Base-by-base conservation (phyloP, 352 stramenopile species). In the Phytophthora cactorum region DNA sequence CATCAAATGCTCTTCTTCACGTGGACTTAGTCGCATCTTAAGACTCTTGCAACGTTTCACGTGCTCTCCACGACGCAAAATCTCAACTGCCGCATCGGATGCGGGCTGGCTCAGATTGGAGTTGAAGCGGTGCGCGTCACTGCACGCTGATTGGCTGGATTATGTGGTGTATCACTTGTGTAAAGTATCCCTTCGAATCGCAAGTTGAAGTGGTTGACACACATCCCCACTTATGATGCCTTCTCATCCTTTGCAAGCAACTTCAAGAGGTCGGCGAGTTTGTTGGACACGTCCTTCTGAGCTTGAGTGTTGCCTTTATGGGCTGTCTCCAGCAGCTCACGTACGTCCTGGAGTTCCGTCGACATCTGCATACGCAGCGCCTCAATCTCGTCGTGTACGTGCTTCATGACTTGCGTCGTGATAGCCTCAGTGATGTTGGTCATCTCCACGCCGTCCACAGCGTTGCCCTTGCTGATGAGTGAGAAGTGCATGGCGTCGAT, bases 1-100 rank as follows among this genome's bases (percentile, higher is more conserved):
- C 72, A 82, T 52, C 72, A 92, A 66, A 57, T 92, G 84, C 25
- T 92, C 84, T 77, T 88, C 77, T 77, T 92, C 84, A 0, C 84
- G 78, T 17, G 84, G 84, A 70, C 75, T 90, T 10, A 92, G 70
- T 5, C 74, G 82, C 84, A 90, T 82, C 11, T 52, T 67, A 47
- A 22, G 22, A 22, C 22, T 22, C 22, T 22, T 22, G 22, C 22
- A 22, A 22, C 22, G n/a, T 17, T 4, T 12, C 17, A 50, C 29
- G 27, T 15, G 2, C 2, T n/a, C 46, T 2, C 12, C 2, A 66
- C 39, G 5, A 12, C 1, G 56, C 61, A 62, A 60, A 78, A 65
- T 62, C 36, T 22, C 15, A 59, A 78, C 58, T 78, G 71, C 46
- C 14, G 17, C 6, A 45, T 22, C 39, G 39, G 22, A 22, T 38